Evolutionary conservation across 2,329 filamentous ascomycete species (phyloP).

Genomic region (Aschersonia sp.): DNA sequence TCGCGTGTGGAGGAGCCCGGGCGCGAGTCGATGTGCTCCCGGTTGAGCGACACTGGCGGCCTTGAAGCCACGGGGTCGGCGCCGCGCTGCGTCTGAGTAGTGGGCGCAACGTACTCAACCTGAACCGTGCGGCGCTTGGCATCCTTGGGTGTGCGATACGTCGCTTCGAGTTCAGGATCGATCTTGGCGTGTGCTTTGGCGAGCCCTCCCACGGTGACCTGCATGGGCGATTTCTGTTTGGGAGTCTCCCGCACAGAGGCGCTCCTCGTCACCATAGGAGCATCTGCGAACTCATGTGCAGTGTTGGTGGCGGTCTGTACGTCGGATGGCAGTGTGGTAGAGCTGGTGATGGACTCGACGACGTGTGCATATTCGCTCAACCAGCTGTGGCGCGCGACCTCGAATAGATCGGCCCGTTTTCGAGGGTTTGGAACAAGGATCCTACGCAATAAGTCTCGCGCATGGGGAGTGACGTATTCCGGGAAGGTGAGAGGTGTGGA

Average conservation of each 20-base stretch:
- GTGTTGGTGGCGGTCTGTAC: constrained; percentile 67
- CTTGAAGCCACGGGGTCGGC: constrained; percentile 14
- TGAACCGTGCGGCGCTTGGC: constrained; percentile 90
- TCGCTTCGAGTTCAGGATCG: constrained; percentile 47
- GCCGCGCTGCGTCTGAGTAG: constrained; percentile 71
- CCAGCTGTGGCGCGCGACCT: constrained; percentile 97
- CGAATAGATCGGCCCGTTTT: constrained; percentile 89
- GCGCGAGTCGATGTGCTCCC: constrained; percentile 26
- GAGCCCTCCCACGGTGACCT: constrained; percentile 41
- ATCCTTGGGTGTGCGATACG: constrained; percentile 56
- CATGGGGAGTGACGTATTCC: constrained; percentile 96
- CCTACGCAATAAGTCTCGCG: constrained; percentile 77
- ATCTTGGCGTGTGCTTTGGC: constrained; percentile 61
- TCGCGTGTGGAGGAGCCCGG: constrained; percentile 25
- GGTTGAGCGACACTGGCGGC: constrained; percentile 13
- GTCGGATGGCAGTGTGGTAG: constrained; percentile 73
- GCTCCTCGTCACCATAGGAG: constrained; percentile 59
- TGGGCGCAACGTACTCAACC: constrained; percentile 91
- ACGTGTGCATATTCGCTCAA: constrained; percentile 93
- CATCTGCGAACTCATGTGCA: constrained; percentile 38
- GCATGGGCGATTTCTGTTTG: constrained; percentile 45
- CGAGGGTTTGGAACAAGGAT: constrained; percentile 93
- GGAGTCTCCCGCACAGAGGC: constrained; percentile 81
- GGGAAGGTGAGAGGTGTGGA: constrained; percentile 94
- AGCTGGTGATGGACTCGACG: constrained; percentile 93